Evolutionary conservation across 805 yeast species (phyloP).

Genomic region (Wickerhamomyces bisporus): DNA sequence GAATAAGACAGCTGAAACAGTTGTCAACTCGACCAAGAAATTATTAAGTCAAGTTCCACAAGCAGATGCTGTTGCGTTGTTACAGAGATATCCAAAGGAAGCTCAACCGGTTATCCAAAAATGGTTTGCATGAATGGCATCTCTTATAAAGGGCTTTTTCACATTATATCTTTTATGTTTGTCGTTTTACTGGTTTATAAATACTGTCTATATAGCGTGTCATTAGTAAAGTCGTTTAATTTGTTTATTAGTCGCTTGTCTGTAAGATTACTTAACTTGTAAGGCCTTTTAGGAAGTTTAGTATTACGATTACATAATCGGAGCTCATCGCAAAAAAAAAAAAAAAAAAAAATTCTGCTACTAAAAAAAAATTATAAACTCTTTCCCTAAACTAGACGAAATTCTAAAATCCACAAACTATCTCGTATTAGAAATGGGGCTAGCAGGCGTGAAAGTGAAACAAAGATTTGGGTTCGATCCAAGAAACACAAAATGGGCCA

Average conservation of each 20-base stretch:
- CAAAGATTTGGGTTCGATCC: conserved; percentile 92
- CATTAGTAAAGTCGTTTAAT: too few relatives aligned
- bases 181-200: too few relatives aligned
- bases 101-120: conserved; percentile 55
- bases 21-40: conserved; percentile 57
- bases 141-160: background rate
- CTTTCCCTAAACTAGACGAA: background rate
- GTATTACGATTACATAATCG: too few relatives aligned
- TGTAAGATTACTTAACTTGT: too few relatives aligned
- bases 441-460: conserved; percentile 74
- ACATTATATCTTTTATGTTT: background rate
- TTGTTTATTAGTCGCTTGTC: too few relatives aligned
- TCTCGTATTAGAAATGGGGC: conserved; percentile 71
- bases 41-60: conserved; percentile 64
- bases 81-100: conserved; percentile 59
- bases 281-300: too few relatives aligned
- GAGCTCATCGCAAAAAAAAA: too few relatives aligned
- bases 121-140: conserved; percentile 39
- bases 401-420: too few relatives aligned
- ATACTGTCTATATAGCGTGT: too few relatives aligned
- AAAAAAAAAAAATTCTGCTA: conserved; percentile 1
- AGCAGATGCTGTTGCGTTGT: conserved; percentile 57
- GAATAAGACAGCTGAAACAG: conserved; percentile 67
- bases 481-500: conserved; percentile 91
- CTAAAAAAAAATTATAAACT: background rate